These are phyloP conservation scores for Tetrapisispora namnaoensis DNA, from an alignment of 805 yeast species.

Conservation along the genomic window DNA sequence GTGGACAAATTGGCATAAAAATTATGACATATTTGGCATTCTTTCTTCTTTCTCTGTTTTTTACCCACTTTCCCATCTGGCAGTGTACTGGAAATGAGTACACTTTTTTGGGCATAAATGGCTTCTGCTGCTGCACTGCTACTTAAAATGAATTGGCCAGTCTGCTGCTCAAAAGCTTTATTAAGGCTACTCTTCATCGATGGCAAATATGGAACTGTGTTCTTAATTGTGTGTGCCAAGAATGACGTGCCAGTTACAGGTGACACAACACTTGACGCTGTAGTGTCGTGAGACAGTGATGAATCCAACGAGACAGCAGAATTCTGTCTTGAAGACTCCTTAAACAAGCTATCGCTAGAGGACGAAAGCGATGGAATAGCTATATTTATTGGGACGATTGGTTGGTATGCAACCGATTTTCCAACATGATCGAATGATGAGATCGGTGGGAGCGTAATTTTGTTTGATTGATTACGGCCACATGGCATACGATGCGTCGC, in stretches of 20 bases:
- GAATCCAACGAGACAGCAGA: not conserved
- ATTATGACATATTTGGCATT: slow-evolving; percentile 59
- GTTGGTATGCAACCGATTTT: slow-evolving; percentile 14
- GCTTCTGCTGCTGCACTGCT: not conserved
- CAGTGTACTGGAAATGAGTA: not conserved
- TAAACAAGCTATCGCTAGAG: not conserved
- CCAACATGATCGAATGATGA: slow-evolving; percentile 18
- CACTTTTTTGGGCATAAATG: not conserved
- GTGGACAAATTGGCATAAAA: slow-evolving; percentile 75
- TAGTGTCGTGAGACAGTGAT: not conserved
- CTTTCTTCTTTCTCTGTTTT: slow-evolving; percentile 52
- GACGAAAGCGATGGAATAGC: not conserved
- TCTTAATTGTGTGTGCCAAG: not conserved
- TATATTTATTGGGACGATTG: not conserved
- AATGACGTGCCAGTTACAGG: not conserved
- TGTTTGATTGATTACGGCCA: not conserved
- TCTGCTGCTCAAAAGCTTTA: not conserved
- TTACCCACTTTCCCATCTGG: slow-evolving; percentile 15
- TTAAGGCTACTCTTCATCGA: not conserved
- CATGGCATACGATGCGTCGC: not conserved
- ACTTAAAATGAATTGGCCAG: not conserved
- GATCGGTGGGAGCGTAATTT: slow-evolving; percentile 5
- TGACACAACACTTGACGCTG: not conserved
- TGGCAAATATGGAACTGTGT: not conserved
- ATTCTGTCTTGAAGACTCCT: not conserved